Conservation (phyloP, 805 yeast species). For the Priceomyces medius region DNA sequence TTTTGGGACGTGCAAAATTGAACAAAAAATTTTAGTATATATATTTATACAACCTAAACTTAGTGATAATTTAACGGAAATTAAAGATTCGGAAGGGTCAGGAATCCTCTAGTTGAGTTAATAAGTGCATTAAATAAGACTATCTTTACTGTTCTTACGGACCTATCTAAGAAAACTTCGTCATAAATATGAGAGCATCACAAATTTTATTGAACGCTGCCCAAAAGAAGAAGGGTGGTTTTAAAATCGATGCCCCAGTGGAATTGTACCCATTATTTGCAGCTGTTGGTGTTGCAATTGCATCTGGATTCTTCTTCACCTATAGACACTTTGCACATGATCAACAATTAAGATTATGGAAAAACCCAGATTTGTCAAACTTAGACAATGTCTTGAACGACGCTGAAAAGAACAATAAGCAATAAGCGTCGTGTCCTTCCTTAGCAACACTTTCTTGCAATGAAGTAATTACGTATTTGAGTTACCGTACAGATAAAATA, state of each 20-base stretch:
- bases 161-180: neutral
- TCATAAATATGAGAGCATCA: constrained; percentile 37
- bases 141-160: neutral
- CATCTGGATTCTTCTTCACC: constrained; percentile 41
- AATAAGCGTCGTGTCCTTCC: neutral
- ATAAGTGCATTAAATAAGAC: neutral
- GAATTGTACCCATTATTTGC: constrained; percentile 50
- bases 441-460: no score
- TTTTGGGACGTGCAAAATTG: constrained; percentile 1
- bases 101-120: neutral
- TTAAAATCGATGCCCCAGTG: constrained; percentile 27
- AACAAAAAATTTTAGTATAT: neutral
- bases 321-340: constrained; percentile 49
- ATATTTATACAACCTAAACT: neutral
- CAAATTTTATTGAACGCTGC: constrained; percentile 41
- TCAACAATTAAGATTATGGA: constrained; percentile 46
- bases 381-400: constrained; percentile 43
- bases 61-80: neutral
- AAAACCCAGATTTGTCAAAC: constrained; percentile 43
- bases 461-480: neutral
- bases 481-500: neutral
- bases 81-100: constrained; percentile 1
- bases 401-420: constrained; percentile 25
- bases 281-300: constrained; percentile 41
- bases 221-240: constrained; percentile 26